These are phyloP conservation scores for Hyphodiscus hymeniophilus DNA, from an alignment of 495 filamentous ascomycete species.

Conservation along the genomic window DNA sequence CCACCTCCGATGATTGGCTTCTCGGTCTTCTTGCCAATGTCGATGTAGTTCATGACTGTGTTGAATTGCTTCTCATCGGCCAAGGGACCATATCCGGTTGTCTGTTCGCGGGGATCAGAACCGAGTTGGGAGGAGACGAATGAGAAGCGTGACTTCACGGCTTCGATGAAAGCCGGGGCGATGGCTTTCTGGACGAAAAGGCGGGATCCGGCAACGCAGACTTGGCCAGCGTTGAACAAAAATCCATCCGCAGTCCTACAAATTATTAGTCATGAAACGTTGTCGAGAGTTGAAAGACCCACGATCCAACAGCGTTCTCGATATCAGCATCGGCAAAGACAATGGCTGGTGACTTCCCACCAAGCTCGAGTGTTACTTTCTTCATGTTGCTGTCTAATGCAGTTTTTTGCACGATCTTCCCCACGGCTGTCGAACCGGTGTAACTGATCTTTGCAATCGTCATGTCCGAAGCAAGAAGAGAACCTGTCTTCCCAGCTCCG, in stretches of 20 bases:
- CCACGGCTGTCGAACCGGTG: slow-evolving; percentile 39
- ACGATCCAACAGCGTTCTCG: slow-evolving; percentile 54
- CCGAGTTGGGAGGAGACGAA: slow-evolving; percentile 26
- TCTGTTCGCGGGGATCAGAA: slow-evolving; percentile 31
- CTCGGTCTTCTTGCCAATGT: slow-evolving; percentile 49
- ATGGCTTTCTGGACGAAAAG: slow-evolving; percentile 3
- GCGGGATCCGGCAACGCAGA: slow-evolving; percentile 3
- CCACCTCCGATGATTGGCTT: slow-evolving; percentile 20
- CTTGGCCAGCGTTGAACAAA: slow-evolving; percentile 1
- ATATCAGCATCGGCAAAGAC: slow-evolving; percentile 84
- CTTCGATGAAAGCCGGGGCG: neutral
- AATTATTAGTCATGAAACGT: neutral
- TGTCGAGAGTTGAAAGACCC: neutral
- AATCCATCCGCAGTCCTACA: slow-evolving; percentile 4
- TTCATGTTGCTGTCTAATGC: slow-evolving; percentile 46
- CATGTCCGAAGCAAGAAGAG: slow-evolving; percentile 31
- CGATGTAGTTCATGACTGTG: slow-evolving; percentile 40
- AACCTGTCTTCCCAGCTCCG: slow-evolving; percentile 29
- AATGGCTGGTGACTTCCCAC: slow-evolving; percentile 79
- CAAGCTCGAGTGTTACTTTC: slow-evolving; percentile 88
- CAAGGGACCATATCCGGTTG: slow-evolving; percentile 34
- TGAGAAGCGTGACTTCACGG: slow-evolving; percentile 30
- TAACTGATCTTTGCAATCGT: slow-evolving; percentile 29
- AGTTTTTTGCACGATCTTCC: slow-evolving; percentile 30
- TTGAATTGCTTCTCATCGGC: slow-evolving; percentile 41